Evolutionary conservation across 495 filamentous ascomycete species (phyloP).

Genomic region (Oleoguttula mirabilis): DNA sequence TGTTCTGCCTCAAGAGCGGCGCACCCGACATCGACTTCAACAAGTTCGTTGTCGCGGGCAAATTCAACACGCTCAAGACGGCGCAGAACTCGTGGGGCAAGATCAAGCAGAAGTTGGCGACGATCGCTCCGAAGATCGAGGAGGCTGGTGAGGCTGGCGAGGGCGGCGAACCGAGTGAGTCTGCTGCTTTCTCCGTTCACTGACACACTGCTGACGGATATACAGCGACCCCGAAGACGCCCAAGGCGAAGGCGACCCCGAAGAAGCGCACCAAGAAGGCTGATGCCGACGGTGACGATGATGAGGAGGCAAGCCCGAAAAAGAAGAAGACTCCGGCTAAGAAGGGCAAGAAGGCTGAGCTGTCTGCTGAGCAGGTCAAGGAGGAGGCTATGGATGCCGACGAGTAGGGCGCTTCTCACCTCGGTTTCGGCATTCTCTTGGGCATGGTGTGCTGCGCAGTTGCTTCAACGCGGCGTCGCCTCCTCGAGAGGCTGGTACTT

Average conservation of each 20-base stretch:
- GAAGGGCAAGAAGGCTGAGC: not conserved
- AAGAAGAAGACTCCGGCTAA: not conserved
- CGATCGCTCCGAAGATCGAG: not conserved
- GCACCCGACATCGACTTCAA: constrained; percentile 8
- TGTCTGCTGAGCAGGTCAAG: not conserved
- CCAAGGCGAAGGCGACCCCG: not conserved
- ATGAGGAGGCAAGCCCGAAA: not conserved
- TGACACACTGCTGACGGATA: not conserved
- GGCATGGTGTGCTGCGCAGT: no score
- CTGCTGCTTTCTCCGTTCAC: no score
- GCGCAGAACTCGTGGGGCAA: constrained; percentile 7
- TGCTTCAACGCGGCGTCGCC: no score
- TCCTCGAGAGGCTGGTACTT: no score
- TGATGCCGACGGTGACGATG: not conserved
- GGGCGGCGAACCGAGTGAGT: no score
- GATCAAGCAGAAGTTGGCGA: constrained; percentile 3
- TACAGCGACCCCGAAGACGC: not conserved
- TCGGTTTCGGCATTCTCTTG: no score
- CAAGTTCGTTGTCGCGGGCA: constrained; percentile 1
- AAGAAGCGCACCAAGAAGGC: not conserved
- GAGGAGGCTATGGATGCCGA: not conserved
- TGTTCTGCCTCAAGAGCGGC: constrained; percentile 6
- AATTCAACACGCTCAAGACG: constrained; percentile 8
- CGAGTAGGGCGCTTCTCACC: no score
- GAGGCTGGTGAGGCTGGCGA: not conserved